A percentile compares a stretch with the other conserved stretches of the same genome.
These are phyloP conservation scores for Ganoderma sinense DNA, from an alignment of 1,284 basidiomycete species.

Conservation along the genomic window DNA sequence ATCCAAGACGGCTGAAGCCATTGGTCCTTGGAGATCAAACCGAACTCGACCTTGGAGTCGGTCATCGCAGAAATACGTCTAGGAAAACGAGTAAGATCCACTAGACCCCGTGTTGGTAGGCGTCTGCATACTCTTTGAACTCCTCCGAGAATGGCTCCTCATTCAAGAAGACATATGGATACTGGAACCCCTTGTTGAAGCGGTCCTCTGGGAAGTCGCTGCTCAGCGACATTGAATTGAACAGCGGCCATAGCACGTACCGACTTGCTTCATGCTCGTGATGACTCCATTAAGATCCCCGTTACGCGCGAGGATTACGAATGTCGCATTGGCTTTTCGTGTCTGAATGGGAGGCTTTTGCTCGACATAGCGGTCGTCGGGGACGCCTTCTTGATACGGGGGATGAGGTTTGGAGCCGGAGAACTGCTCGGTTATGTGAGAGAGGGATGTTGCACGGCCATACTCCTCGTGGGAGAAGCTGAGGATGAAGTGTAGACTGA, in stretches of 20 bases:
- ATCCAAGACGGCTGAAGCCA: conserved; percentile 91
- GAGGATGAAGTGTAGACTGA: conserved; percentile 76
- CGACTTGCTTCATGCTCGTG: conserved; percentile 77
- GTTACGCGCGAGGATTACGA: conserved; percentile 89
- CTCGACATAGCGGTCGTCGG: conserved; percentile 62
- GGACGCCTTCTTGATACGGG: conserved; percentile 60
- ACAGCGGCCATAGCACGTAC: conserved; percentile 43
- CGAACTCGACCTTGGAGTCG: conserved; percentile 76
- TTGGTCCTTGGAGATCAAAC: conserved; percentile 80
- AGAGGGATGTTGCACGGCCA: conserved; percentile 68
- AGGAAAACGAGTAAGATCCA: not conserved
- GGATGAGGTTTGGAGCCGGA: conserved; percentile 42
- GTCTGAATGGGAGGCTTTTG: conserved; percentile 45
- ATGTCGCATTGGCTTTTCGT: conserved; percentile 83
- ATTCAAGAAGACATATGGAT: conserved; percentile 90
- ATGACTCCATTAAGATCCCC: conserved; percentile 79
- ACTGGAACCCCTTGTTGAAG: conserved; percentile 86
- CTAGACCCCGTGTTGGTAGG: not conserved
- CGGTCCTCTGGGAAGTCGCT: conserved; percentile 62
- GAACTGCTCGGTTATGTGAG: conserved; percentile 57
- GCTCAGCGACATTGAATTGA: conserved; percentile 56
- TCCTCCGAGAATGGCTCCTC: conserved; percentile 80
- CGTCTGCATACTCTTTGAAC: conserved; percentile 69
- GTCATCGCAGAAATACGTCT: conserved; percentile 77
- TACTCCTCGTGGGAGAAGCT: conserved; percentile 77